Evolutionary conservation across 768 basidiomycete genomes (phyloP).

Genomic region (Calocera viscosa): DNA sequence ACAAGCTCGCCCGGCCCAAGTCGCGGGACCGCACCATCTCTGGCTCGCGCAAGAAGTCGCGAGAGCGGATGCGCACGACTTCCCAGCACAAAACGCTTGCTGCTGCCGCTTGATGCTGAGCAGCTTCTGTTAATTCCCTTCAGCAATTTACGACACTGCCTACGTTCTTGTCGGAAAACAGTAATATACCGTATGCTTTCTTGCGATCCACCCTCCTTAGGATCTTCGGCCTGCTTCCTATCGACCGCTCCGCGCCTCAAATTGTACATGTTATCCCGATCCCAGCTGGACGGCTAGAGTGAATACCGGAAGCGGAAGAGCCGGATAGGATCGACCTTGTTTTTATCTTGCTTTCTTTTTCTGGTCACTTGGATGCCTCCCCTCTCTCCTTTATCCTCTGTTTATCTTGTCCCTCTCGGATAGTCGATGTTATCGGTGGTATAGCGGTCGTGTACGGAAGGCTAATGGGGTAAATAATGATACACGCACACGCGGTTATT

Average conservation of each 20-base stretch:
- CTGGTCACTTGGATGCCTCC: not conserved
- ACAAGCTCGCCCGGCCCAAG: not conserved
- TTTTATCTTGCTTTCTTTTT: not conserved
- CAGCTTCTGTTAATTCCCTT: not conserved
- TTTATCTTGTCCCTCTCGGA: not conserved
- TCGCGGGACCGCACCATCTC: not conserved
- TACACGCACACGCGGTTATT: not conserved
- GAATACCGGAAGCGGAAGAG: not conserved
- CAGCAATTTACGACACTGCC: not conserved
- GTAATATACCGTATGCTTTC: conserved; percentile 7
- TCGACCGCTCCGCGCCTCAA: not conserved
- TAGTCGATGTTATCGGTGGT: conserved; percentile 1
- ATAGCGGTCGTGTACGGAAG: conserved; percentile 5
- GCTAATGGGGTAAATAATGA: conserved; percentile 1
- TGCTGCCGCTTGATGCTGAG: not conserved
- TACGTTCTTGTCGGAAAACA: not conserved
- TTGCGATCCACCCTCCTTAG: not conserved
- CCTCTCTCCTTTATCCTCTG: not conserved
- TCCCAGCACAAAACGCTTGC: conserved; percentile 1
- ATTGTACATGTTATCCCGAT: not conserved
- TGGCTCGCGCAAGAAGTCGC: not conserved
- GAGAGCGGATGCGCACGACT: not conserved
- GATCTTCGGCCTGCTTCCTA: not conserved
- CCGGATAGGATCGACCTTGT: not conserved
- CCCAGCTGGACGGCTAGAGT: not conserved